Base-by-base conservation (phyloP, 2,329 filamentous ascomycete genomes). In the Aureobasidium sp. region DNA sequence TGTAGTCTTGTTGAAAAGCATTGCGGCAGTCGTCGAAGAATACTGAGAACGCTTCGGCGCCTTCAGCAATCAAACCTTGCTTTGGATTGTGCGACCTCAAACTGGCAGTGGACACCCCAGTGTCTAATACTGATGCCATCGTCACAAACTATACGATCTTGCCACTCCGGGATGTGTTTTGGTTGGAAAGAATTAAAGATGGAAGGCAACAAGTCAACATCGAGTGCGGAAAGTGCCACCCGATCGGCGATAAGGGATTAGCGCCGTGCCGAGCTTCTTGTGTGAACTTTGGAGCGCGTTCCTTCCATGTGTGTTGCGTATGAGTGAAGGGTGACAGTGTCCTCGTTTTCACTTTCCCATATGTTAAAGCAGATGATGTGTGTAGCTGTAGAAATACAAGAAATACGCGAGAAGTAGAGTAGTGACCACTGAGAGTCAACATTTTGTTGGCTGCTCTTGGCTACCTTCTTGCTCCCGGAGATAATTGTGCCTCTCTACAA, bases 11-110 rank as follows among this genome's bases (percentile, higher is more conserved):
- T 22, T 45, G 42, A 9, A 55, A 42, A 17, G 60, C 49, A 62
- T 41, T 49, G 14, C 27, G 57, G 37, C 57, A 61, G 52, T 61
- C 27, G 20, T 61, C 45, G 17, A 61, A 61, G 25, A 61, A 61
- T 37, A 3, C 20, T 12, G 41, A 36, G 31, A 61, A 36, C 6
- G 57, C 57, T 44, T 61, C 37, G 17, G 47, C 31, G 27, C 37
- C 47, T 39, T 51, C 27, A 31, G 57, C 47, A 37, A 61, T 36
- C 12, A 37, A 6, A 25, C 6, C n/a, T 36, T 51, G 27, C 11
- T 52, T 51, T 5, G 27, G 36, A 14, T 34, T 44, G 11, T 27
- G 14, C 25, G 57, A 36, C 12, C 15, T 34, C n/a, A 61, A 27
- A n/a, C n/a, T 17, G 11, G 37, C 47, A 6, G 17, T n/a, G 9